Percentiles rank a stretch among this genome's conserved stretches.
phyloP scores from a whole-genome alignment of 495 filamentous ascomycete genomes.

The Jackrogersella minutella region DNA sequence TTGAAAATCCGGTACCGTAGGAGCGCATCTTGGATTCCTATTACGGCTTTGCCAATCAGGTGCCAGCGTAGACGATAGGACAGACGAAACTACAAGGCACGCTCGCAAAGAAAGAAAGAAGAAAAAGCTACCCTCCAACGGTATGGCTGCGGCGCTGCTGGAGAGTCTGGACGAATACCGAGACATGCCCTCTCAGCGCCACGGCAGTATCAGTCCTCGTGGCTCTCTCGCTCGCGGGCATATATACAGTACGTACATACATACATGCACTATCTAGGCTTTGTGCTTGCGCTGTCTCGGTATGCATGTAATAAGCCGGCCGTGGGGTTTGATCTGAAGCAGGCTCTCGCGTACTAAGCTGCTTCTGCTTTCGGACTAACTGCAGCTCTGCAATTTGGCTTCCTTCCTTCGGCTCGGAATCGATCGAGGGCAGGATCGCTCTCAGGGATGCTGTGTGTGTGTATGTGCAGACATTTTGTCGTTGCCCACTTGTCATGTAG shows the following conservation, averaged over 20 bases:
- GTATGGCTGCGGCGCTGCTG: conserved; percentile 22
- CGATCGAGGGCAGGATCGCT: conserved; percentile 14
- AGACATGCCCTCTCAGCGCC: background rate
- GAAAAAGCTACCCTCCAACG: too few relatives aligned
- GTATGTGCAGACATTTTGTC: too few relatives aligned
- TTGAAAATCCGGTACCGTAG: conserved; percentile 28
- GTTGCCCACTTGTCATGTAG: too few relatives aligned
- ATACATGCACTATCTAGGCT: background rate
- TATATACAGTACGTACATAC: background rate
- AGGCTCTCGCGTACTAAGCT: conserved; percentile 20
- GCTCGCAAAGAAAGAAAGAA: too few relatives aligned
- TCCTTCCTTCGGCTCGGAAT: conserved; percentile 28
- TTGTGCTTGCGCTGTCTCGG: conserved; percentile 1
- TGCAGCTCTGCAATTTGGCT: conserved; percentile 5
- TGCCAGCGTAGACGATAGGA: background rate
- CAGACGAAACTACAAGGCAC: too few relatives aligned
- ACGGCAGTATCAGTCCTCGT: background rate
- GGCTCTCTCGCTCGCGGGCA: background rate
- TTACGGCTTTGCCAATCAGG: conserved; percentile 21
- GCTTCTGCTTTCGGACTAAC: conserved; percentile 13
- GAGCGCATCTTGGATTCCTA: conserved; percentile 31
- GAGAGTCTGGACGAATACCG: conserved; percentile 6
- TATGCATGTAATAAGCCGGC: conserved; percentile 3
- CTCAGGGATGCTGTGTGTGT: background rate
- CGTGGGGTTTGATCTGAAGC: conserved; percentile 20